Evolutionary conservation across 1,284 basidiomycete genomes (phyloP).

Genomic region (Melampsora americana): DNA sequence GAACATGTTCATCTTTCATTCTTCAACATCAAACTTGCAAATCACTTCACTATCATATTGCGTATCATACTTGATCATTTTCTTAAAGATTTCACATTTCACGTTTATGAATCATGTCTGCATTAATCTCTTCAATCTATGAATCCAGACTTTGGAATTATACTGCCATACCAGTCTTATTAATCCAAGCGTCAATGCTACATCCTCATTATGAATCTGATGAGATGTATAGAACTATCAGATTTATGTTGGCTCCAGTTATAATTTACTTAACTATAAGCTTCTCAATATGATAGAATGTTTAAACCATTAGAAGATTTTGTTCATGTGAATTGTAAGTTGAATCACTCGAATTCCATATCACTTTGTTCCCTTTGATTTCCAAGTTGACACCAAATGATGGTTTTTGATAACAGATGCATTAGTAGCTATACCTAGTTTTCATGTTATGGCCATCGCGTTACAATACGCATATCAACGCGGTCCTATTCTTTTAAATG

Average conservation of each 20-base stretch:
- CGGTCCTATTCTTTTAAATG: slow-evolving; percentile 5
- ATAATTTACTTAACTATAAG: slow-evolving; percentile 9
- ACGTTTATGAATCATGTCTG: background rate
- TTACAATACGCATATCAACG: slow-evolving; percentile 26
- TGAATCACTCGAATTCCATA: background rate
- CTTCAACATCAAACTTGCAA: too few species aligned
- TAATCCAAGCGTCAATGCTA: slow-evolving; percentile 31
- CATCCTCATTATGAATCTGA: slow-evolving; percentile 36
- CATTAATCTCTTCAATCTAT: background rate
- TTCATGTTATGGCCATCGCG: slow-evolving; percentile 24
- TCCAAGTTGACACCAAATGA: background rate
- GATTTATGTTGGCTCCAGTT: slow-evolving; percentile 18
- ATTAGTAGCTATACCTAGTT: slow-evolving; percentile 22
- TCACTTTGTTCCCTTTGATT: background rate
- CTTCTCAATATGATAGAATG: slow-evolving; percentile 19
- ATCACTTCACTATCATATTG: too few species aligned
- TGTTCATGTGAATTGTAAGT: slow-evolving; percentile 35
- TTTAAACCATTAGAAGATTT: slow-evolving; percentile 33
- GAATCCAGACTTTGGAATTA: background rate
- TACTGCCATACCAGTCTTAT: slow-evolving; percentile 4
- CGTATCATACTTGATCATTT: too few species aligned
- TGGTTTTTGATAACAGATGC: slow-evolving; percentile 7
- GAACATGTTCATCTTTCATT: too few species aligned
- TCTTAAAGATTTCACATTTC: too few species aligned
- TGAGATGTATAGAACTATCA: slow-evolving; percentile 9